phyloP scores from a whole-genome alignment of 192 early-diverging fungal species.

The Backusella tarrabulga region DNA sequence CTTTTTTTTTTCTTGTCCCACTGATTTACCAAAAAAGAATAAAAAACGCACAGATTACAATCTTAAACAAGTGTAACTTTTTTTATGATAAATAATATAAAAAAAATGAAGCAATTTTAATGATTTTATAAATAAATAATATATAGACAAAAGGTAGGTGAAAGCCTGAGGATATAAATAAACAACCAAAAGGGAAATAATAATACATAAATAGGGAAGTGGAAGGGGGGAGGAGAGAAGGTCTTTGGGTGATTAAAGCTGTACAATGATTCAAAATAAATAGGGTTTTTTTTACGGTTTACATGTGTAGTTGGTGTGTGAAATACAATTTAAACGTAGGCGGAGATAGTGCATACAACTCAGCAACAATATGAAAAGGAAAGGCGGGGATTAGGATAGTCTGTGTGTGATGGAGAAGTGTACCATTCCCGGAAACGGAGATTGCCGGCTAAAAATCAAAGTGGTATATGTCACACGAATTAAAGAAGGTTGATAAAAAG shows the following conservation, averaged over 20 bases:
- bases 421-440: background rate
- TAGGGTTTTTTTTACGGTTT: background rate
- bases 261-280: background rate
- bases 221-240: background rate
- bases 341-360: constrained; percentile 3
- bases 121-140: background rate
- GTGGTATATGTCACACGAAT: constrained; percentile 3
- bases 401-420: background rate
- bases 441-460: constrained; percentile 1
- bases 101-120: background rate
- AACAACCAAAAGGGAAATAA: background rate
- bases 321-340: background rate
- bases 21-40: background rate
- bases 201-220: background rate
- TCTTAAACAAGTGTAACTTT: constrained; percentile 1
- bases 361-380: background rate
- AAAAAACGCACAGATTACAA: constrained; percentile 8
- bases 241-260: background rate
- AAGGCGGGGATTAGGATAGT: constrained; percentile 7
- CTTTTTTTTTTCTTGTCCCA: background rate
- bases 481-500: background rate
- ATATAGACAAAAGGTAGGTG: background rate
- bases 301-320: constrained; percentile 1
- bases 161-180: background rate
- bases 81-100: background rate